Conservation (phyloP, 768 basidiomycete species). For the Serendipita indica region DNA sequence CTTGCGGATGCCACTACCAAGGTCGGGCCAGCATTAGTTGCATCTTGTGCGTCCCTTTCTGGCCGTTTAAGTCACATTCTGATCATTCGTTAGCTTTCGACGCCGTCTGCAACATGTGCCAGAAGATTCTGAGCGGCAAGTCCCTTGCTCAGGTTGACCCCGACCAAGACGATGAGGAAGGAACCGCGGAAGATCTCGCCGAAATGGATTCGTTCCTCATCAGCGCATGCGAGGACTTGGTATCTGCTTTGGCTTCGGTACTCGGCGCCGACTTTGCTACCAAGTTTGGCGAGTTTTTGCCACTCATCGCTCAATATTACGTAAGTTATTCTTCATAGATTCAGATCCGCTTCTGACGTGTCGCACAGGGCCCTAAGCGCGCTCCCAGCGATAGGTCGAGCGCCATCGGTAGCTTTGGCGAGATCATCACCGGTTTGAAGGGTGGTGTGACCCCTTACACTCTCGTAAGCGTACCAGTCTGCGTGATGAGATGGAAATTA, state of each 20-base stretch:
- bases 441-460: slow-evolving; percentile 72
- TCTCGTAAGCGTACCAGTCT: slow-evolving; percentile 21
- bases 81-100: slow-evolving; percentile 41
- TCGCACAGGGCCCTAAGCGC: slow-evolving; percentile 58
- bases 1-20: slow-evolving; percentile 86
- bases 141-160: slow-evolving; percentile 94
- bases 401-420: slow-evolving; percentile 84
- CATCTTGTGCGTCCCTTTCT: slow-evolving; percentile 42
- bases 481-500: slow-evolving; percentile 9
- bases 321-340: slow-evolving; percentile 31
- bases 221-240: slow-evolving; percentile 86
- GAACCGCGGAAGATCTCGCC: slow-evolving; percentile 69
- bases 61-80: neutral
- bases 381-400: slow-evolving; percentile 85
- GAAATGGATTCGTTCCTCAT: slow-evolving; percentile 96
- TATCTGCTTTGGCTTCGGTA: slow-evolving; percentile 70
- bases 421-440: slow-evolving; percentile 90
- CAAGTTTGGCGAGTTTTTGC: slow-evolving; percentile 76
- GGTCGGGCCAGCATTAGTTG: slow-evolving; percentile 75
- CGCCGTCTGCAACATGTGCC: slow-evolving; percentile 60
- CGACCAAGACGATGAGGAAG: slow-evolving; percentile 77
- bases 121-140: slow-evolving; percentile 83
- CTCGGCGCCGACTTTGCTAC: slow-evolving; percentile 74
- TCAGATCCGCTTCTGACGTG: neutral
- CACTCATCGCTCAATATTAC: slow-evolving; percentile 82